Percentiles rank a stretch among this genome's conserved stretches.
These are phyloP conservation scores for Mycosphaerella arachidis DNA, from an alignment of 2,329 filamentous ascomycete genomes.

Conservation along the genomic window DNA sequence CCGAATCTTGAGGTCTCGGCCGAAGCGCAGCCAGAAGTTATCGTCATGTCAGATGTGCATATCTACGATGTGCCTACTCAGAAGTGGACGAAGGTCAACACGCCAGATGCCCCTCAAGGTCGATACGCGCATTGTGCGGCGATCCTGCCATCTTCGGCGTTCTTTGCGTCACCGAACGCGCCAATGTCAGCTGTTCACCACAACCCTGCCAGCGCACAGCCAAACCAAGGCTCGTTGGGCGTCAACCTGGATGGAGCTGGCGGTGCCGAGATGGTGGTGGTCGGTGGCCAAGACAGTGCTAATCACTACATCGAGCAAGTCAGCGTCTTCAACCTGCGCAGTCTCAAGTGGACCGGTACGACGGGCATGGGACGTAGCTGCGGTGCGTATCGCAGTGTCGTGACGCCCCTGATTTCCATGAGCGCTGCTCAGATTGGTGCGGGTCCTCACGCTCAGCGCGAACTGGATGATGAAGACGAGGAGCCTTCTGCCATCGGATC, in stretches of 20 bases:
- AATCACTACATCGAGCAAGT: constrained; percentile 99
- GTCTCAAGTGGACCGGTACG: constrained; percentile 91
- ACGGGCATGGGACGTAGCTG: constrained; percentile 84
- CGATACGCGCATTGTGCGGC: constrained; percentile 96
- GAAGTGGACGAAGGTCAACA: constrained; percentile 73
- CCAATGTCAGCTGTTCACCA: constrained; percentile 84
- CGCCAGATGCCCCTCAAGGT: constrained; percentile 80
- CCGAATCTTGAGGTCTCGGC: constrained; percentile 60
- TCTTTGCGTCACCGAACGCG: constrained; percentile 78
- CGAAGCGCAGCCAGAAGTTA: constrained; percentile 58
- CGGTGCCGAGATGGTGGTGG: constrained; percentile 94
- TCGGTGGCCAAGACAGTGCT: constrained; percentile 92
- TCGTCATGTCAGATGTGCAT: constrained; percentile 97
- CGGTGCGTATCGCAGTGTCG: constrained; percentile 92
- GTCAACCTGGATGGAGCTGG: constrained; percentile 85
- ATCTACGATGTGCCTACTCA: constrained; percentile 82
- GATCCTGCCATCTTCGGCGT: constrained; percentile 80
- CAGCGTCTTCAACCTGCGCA: constrained; percentile 93
- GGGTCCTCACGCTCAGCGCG: constrained; percentile 41
- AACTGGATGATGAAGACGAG: constrained; percentile 37
- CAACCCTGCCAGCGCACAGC: constrained; percentile 75
- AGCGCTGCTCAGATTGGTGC: constrained; percentile 64
- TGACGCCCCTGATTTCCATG: constrained; percentile 70
- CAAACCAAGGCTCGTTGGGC: constrained; percentile 82
- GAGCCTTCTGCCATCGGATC: constrained; percentile 33